Conservation (phyloP, 805 yeast species). For the Ogataea trehaloabstinens region DNA sequence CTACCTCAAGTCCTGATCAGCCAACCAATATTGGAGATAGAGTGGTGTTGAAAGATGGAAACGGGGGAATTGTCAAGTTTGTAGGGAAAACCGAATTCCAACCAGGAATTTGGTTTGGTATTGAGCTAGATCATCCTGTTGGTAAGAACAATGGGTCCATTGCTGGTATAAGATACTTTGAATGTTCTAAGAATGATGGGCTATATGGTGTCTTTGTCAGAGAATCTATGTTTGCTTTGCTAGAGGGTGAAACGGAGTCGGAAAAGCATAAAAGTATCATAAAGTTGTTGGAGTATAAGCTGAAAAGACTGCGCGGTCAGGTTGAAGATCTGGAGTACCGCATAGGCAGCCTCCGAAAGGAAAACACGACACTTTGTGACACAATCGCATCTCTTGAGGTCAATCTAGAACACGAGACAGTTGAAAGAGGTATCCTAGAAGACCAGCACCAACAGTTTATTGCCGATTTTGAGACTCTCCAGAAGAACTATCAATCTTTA, state of each 20-base stretch:
- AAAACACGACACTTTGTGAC: conserved; percentile 31
- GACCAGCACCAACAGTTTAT: background rate
- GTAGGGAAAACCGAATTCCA: conserved; percentile 58
- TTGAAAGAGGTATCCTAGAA: background rate
- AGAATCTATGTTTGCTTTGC: conserved; percentile 29
- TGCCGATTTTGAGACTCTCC: background rate
- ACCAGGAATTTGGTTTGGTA: conserved; percentile 55
- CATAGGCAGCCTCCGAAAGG: conserved; percentile 22
- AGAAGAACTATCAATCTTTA: background rate
- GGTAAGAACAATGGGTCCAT: conserved; percentile 54
- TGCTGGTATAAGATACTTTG: conserved; percentile 42
- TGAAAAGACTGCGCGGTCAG: conserved; percentile 32
- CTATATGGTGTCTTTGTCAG: conserved; percentile 50
- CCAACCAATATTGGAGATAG: conserved; percentile 17
- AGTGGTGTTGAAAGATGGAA: conserved; percentile 37
- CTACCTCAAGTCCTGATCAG: too few species aligned
- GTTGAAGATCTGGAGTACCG: background rate
- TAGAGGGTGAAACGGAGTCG: background rate
- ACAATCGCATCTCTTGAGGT: background rate
- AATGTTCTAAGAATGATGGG: conserved; percentile 30
- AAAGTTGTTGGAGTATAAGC: conserved; percentile 44
- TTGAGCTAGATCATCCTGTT: conserved; percentile 37
- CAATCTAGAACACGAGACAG: conserved; percentile 1
- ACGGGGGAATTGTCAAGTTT: conserved; percentile 46
- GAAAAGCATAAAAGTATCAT: conserved; percentile 33